Evolutionary conservation across 805 yeast species (phyloP).

Genomic region (Ogataea pini): DNA sequence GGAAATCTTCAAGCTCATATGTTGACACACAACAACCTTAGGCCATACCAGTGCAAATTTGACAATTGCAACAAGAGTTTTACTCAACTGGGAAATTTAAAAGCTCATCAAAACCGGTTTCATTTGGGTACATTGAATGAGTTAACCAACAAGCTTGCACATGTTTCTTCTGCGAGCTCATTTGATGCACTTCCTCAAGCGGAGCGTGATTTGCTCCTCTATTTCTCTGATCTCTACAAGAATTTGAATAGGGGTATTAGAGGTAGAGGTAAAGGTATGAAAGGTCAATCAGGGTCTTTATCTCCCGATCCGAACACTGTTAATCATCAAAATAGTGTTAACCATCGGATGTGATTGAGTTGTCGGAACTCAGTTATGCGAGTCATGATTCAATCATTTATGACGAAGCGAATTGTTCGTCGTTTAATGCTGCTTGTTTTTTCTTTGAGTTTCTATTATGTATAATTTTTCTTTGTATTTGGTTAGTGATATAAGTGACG

Average conservation of each 20-base stretch:
- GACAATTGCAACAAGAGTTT: conserved; percentile 83
- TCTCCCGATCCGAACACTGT: background rate
- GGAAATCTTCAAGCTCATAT: conserved; percentile 90
- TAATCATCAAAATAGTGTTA: background rate
- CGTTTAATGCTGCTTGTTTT: conserved; percentile 1
- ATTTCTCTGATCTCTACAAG: conserved; percentile 80
- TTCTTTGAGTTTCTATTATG: background rate
- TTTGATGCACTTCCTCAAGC: conserved; percentile 51
- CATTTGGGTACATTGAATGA: conserved; percentile 70
- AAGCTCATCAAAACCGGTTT: conserved; percentile 90
- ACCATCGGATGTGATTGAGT: background rate
- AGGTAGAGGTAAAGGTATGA: conserved; percentile 70
- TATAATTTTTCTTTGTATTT: conserved; percentile 4
- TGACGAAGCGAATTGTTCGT: too few species aligned
- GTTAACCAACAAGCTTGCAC: conserved; percentile 68
- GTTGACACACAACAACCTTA: conserved; percentile 74
- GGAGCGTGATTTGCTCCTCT: conserved; percentile 70
- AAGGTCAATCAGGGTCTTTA: conserved; percentile 6
- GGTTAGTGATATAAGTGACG: background rate
- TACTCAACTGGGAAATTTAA: conserved; percentile 90
- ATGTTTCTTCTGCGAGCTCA: conserved; percentile 49
- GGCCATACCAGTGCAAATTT: conserved; percentile 77
- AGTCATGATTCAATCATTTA: too few species aligned
- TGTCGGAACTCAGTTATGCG: background rate
- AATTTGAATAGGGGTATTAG: conserved; percentile 89